Evolutionary conservation across 2,329 filamentous ascomycete species (phyloP), one percentile per base, ranked within the genome.

Genomic region (Epichloe glyceriae): DNA sequence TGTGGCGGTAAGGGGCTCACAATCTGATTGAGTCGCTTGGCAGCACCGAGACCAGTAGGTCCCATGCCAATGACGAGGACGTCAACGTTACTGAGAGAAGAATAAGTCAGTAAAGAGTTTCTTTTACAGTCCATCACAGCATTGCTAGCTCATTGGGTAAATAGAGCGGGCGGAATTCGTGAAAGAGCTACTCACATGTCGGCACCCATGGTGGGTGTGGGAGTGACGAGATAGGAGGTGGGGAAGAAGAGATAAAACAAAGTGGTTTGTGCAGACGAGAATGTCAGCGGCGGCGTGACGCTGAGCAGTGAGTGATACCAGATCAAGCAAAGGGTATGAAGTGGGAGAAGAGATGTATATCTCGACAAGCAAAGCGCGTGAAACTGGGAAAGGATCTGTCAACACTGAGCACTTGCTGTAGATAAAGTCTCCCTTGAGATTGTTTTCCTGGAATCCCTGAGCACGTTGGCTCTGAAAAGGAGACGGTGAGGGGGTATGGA

Each of bases 1-100:
- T 44, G 47, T 62, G 61, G 64, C 62, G 62, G 64, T 63, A 60
- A 65, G 58, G 67, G 58, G 67, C 84, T 61, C 77, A 97, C 93
- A 66, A 96, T 83, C 73, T 98, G 93, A 72, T 97, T 86, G 59
- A 98, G 81, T 68, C 93, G 88, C 79, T 98, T 98, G 62, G 93
- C 93, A 68, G 93, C 93, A 78, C 93, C 93, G 61, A 97, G 82
- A 73, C 93, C 93, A 65, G 93, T 97, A 62, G 93, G 93, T 67
- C 93, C 93, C 73, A 91, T 91, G 67, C 93, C 93, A 75, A 97
- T 96, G 71, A 98, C 83, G 67, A 98, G 88, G 61, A 98, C 86
- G 73, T 98, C 93, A 68, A 97, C 88, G 65, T 88, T 84, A 70
- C 89, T 94, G 14, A 19, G 39, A 5, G 5, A 14, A n/a, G 15